Evolutionary conservation across 768 basidiomycete genomes (phyloP).

Genomic region (Leccinellum rugosiceps): DNA sequence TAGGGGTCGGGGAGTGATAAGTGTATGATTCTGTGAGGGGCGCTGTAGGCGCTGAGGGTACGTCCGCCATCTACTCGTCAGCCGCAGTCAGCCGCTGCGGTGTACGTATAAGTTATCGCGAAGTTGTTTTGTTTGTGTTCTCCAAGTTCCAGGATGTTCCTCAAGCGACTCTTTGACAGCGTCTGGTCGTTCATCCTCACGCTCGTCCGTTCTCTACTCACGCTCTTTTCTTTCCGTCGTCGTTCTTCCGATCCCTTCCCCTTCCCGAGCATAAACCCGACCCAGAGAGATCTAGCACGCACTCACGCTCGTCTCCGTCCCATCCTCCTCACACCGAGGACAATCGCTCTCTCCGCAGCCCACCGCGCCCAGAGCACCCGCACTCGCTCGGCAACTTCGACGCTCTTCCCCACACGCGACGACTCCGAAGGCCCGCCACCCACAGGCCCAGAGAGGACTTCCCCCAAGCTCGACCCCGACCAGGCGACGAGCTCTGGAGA

Average conservation of each 20-base stretch:
- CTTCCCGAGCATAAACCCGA: slow-evolving; percentile 4
- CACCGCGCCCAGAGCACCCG: slow-evolving; percentile 7
- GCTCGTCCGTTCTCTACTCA: slow-evolving; percentile 27
- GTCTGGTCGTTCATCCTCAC: slow-evolving; percentile 26
- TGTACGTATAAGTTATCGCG: slow-evolving; percentile 8
- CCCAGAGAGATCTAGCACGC: slow-evolving; percentile 6
- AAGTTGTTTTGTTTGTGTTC: no score
- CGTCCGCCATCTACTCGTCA: slow-evolving; percentile 3
- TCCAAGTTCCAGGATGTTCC: no score
- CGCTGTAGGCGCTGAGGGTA: slow-evolving; percentile 58
- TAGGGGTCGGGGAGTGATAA: slow-evolving; percentile 70
- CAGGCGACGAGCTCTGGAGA: no score
- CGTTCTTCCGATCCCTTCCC: slow-evolving; percentile 10
- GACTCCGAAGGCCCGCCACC: slow-evolving; percentile 1
- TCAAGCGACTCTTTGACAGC: slow-evolving; percentile 10
- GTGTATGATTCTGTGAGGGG: slow-evolving; percentile 72
- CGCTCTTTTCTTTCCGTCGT: slow-evolving; percentile 16
- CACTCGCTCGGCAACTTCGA: slow-evolving; percentile 13
- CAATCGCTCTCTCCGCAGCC: background rate
- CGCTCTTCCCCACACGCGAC: slow-evolving; percentile 2
- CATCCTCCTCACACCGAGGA: slow-evolving; percentile 17
- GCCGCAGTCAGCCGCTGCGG: background rate
- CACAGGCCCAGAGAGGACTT: slow-evolving; percentile 10
- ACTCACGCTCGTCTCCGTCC: slow-evolving; percentile 18
- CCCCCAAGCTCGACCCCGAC: slow-evolving; percentile 19